phyloP scores from a whole-genome alignment of 805 yeast genomes.

The Jamesozyma piceae region DNA sequence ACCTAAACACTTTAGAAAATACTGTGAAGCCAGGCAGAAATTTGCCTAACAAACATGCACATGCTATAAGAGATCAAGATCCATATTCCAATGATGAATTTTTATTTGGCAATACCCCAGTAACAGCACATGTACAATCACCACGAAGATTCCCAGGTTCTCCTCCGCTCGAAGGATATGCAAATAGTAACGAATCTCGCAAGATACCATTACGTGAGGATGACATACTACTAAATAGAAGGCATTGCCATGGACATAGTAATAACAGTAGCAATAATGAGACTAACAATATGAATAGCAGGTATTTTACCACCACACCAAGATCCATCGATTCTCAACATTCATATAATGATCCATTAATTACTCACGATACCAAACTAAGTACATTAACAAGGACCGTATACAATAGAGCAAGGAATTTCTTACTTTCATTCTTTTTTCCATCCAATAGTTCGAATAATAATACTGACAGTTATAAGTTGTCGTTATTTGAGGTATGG shows the following conservation, averaged over 20 bases:
- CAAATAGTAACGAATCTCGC: not conserved
- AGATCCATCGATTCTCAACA: constrained; percentile 7
- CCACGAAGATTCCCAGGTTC: constrained; percentile 12
- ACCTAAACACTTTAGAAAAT: constrained; percentile 15
- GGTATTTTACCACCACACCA: constrained; percentile 2
- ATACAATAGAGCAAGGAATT: constrained; percentile 6
- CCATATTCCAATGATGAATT: constrained; percentile 8
- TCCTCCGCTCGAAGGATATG: constrained; percentile 4
- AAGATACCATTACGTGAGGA: constrained; percentile 20
- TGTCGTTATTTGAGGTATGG: constrained; percentile 25
- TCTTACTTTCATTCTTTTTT: constrained; percentile 18
- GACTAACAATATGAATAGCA: not conserved
- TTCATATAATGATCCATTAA: constrained; percentile 17
- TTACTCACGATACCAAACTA: constrained; percentile 23
- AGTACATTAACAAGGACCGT: constrained; percentile 9
- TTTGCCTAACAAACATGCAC: not conserved
- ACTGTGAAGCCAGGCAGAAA: constrained; percentile 5
- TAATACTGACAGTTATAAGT: constrained; percentile 5
- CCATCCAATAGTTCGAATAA: constrained; percentile 10
- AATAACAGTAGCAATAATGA: not conserved
- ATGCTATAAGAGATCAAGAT: not conserved
- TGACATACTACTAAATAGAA: constrained; percentile 13
- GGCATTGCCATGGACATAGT: not conserved
- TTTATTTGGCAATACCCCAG: constrained; percentile 31
- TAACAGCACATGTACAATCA: constrained; percentile 5